phyloP scores from a whole-genome alignment of 768 basidiomycete species.

The Multifurca ochricompacta region DNA sequence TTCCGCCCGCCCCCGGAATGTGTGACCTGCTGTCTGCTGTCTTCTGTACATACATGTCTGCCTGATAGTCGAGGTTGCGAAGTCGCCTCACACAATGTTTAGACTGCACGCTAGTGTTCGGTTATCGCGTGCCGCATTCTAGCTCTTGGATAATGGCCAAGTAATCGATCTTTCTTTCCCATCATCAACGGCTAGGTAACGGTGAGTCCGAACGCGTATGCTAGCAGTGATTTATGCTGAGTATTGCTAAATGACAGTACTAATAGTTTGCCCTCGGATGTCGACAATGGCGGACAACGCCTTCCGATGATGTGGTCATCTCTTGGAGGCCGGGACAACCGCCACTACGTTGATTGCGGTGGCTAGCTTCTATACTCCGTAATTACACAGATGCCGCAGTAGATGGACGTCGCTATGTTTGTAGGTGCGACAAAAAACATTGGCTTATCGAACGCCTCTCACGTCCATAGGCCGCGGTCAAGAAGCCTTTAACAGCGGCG shows the following conservation, averaged over 20 bases:
- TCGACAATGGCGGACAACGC: not conserved
- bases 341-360: not conserved
- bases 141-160: not conserved
- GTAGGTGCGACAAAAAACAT: not conserved
- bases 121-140: not conserved
- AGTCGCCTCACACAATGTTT: too few relatives aligned
- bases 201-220: not conserved
- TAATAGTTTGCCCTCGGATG: not conserved
- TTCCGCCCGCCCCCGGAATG: too few relatives aligned
- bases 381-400: not conserved
- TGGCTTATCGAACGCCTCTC: not conserved
- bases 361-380: not conserved
- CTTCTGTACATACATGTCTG: too few relatives aligned
- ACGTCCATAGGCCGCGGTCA: not conserved
- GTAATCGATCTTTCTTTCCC: not conserved
- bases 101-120: not conserved
- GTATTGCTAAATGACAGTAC: not conserved
- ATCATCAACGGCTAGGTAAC: not conserved
- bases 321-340: not conserved
- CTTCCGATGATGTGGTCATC: conserved; percentile 7
- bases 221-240: not conserved
- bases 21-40: too few relatives aligned
- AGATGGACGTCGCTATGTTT: not conserved
- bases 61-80: too few relatives aligned
- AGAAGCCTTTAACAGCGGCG: not conserved